Conservation (phyloP, 768 basidiomycete species). For the Multifurca ochricompacta region DNA sequence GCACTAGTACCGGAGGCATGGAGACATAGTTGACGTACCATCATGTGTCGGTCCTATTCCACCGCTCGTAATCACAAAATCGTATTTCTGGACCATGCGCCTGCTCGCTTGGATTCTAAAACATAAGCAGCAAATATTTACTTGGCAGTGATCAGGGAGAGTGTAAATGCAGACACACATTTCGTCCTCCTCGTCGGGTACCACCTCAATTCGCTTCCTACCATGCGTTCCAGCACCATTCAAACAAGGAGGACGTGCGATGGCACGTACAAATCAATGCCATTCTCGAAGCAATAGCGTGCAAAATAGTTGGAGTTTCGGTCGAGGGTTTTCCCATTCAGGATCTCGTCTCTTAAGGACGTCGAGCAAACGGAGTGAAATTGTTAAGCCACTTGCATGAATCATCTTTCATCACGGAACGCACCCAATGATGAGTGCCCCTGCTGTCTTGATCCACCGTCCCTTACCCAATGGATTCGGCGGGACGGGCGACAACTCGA, state of each 20-base stretch:
- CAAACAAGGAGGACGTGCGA: slow-evolving; percentile 17
- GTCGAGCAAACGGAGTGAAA: not conserved
- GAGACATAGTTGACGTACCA: slow-evolving; percentile 37
- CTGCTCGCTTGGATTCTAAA: slow-evolving; percentile 75
- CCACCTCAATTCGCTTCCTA: slow-evolving; percentile 85
- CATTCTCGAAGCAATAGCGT: slow-evolving; percentile 82
- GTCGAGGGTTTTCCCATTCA: slow-evolving; percentile 88
- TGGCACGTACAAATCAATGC: slow-evolving; percentile 57
- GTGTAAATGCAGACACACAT: slow-evolving; percentile 49
- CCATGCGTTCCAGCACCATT: slow-evolving; percentile 20
- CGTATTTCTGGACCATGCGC: slow-evolving; percentile 73
- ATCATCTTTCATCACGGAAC: slow-evolving; percentile 17
- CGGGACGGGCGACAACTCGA: slow-evolving; percentile 50
- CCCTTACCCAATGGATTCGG: slow-evolving; percentile 63
- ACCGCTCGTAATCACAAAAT: slow-evolving; percentile 85
- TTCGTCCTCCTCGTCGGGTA: slow-evolving; percentile 84
- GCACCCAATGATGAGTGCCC: slow-evolving; percentile 70
- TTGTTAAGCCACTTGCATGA: not conserved
- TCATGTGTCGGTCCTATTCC: slow-evolving; percentile 92
- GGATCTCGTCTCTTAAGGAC: slow-evolving; percentile 72
- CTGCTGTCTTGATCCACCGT: slow-evolving; percentile 63
- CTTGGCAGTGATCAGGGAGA: not conserved
- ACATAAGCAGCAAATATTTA: not conserved
- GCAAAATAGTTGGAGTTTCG: slow-evolving; percentile 83
- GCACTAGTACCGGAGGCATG: not conserved